Evolutionary conservation across 1,139 yeast species (phyloP), one percentile per base, ranked within the genome.

Genomic region (Geotrichum europaeum): DNA sequence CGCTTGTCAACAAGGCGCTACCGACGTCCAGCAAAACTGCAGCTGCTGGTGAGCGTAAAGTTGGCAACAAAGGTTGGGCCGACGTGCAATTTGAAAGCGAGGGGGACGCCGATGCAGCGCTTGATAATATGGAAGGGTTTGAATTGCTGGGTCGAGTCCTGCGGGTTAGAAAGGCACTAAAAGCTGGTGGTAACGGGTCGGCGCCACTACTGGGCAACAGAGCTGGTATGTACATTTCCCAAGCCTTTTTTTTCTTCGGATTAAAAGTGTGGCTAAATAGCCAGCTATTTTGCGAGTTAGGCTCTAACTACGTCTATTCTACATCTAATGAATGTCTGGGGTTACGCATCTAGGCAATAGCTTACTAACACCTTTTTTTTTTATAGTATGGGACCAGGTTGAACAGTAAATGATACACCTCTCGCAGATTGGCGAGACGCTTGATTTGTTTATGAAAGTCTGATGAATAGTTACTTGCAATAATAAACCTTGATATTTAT

Each of bases 41-140:
- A 55, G 13, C 47, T 7, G 10, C 47, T 1, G 20, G 18, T 9
- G 47, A 40, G 18, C 47, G n/a, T 6, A 40, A 40, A 10, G 47
- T 40, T n/a, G 47, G 47, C 18, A 55, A 55, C 55, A 55, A 66
- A 32, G 70, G 70, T 18, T 65, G 59, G 40, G 75, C 75, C 4
- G 66, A 67, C 47, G 64, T 75, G 2, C 71, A 69, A 52, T 75
- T 66, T 60, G 73, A 70, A 51, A 65, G 64, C 25, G 66, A 65
- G 3, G 69, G 55, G 3, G 78, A 75, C 59, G 77, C 76, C 1
- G 68, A 61, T 40, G 73, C 74, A 1, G 78, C 78, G 0, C 64
- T 72, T 10, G 77, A 75, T 53, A 75, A 75, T 60, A 70, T 75
- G 73, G 71, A 75, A 50, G 69, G 70, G 4, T 64, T 73, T 1